phyloP scores from a whole-genome alignment of 106 monocot species.

The Dioscorea alata region DNA sequence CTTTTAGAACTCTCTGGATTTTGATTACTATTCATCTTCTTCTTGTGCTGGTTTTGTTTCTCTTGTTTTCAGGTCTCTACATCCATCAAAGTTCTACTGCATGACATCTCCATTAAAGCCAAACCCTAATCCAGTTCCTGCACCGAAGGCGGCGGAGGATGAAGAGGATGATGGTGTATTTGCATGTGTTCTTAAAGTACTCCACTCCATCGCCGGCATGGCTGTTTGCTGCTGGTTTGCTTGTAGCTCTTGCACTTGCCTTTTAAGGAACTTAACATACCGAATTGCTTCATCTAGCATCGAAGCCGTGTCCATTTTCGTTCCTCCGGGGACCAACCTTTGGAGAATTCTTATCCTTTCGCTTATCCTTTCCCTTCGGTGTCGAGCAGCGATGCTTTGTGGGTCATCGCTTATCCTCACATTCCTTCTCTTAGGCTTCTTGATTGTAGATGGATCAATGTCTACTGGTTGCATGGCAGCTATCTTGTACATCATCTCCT shows the following conservation, averaged over 20 bases:
- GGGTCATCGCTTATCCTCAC: conserved; percentile 82
- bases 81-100: no score
- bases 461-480: conserved; percentile 84
- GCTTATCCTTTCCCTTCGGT: conserved; percentile 69
- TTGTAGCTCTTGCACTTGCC: conserved; percentile 43
- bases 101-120: conserved; percentile 5
- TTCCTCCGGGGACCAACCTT: conserved; percentile 68
- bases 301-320: conserved; percentile 82
- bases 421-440: conserved; percentile 62
- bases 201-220: no score
- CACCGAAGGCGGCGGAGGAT: conserved; percentile 17
- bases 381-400: conserved; percentile 76
- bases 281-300: conserved; percentile 80
- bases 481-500: conserved; percentile 88
- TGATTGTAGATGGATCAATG: conserved; percentile 68
- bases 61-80: no score
- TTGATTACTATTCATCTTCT: no score
- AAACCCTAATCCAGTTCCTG: conserved; percentile 30
- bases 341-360: conserved; percentile 73
- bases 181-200: neutral
- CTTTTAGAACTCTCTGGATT: no score
- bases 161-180: conserved; percentile 21
- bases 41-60: no score
- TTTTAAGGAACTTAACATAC: conserved; percentile 72
- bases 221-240: neutral